A percentile compares a stretch with the other conserved stretches of the same genome.
Evolutionary conservation across 2,329 filamentous ascomycete species (phyloP).

Genomic region (Aspergillus calidoustus): DNA sequence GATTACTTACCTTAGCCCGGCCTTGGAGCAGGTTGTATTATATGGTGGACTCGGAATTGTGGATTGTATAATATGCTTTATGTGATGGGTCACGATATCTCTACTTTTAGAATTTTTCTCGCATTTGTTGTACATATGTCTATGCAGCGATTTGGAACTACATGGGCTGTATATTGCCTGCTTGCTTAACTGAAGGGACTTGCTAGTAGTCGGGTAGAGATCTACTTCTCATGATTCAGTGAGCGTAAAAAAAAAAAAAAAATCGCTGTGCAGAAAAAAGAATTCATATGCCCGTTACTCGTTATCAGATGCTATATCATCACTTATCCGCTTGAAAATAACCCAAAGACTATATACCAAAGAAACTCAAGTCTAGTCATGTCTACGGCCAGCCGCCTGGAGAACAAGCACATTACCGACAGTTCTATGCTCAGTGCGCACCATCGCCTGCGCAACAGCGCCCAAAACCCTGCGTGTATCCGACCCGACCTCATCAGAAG

Average conservation of each 20-base stretch:
- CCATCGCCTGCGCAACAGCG: slow-evolving; percentile 43
- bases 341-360: not conserved
- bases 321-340: not conserved
- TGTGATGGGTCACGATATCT: slow-evolving; percentile 18
- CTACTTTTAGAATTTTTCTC: slow-evolving; percentile 1
- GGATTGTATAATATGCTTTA: slow-evolving; percentile 1
- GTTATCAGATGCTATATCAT: not conserved
- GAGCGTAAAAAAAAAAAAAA: not conserved
- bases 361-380: not conserved
- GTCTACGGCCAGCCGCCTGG: slow-evolving; percentile 55
- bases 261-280: not conserved
- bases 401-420: slow-evolving; percentile 72
- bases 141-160: not conserved
- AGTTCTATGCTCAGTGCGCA: slow-evolving; percentile 62
- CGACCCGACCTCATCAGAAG: slow-evolving; percentile 43
- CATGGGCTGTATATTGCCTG: not conserved
- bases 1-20: not conserved
- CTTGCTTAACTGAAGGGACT: not conserved
- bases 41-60: not conserved
- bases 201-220: not conserved
- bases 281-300: not conserved
- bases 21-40: not conserved
- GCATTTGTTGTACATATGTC: slow-evolving; percentile 2
- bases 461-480: slow-evolving; percentile 40
- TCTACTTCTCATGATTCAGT: too few species aligned